Conservation (phyloP, 2,329 filamentous ascomycete genomes). For the Blastomyces parvus region DNA sequence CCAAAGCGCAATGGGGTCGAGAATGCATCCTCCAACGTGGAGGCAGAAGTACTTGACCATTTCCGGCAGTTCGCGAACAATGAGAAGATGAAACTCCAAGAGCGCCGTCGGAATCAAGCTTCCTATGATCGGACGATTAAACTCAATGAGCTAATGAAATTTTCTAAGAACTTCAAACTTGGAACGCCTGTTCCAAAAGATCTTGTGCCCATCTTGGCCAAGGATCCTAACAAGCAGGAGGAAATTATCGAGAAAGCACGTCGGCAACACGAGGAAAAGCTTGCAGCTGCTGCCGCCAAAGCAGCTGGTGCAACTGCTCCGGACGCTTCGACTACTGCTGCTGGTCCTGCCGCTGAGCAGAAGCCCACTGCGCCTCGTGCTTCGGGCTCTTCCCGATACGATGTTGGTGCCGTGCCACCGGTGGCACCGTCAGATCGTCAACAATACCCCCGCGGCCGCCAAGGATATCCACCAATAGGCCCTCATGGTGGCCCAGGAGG, state of each 20-base stretch:
- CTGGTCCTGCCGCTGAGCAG: conserved; percentile 40
- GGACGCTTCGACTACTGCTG: conserved; percentile 13
- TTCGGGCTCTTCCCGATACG: conserved; percentile 40
- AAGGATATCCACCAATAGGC: conserved; percentile 39
- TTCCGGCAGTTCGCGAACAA: conserved; percentile 56
- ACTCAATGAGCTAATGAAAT: conserved; percentile 88
- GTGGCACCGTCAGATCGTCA: conserved; percentile 37
- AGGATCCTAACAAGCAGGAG: conserved; percentile 89
- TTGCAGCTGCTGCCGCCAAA: conserved; percentile 20
- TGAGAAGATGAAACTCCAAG: conserved; percentile 52
- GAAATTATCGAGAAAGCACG: conserved; percentile 85
- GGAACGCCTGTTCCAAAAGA: conserved; percentile 86
- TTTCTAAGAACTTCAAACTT: conserved; percentile 88
- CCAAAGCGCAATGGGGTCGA: conserved; percentile 36
- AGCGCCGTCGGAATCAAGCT: conserved; percentile 46
- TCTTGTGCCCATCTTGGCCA: conserved; percentile 87
- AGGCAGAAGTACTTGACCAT: conserved; percentile 51
- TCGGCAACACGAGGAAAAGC: conserved; percentile 56
- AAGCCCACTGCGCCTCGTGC: conserved; percentile 41
- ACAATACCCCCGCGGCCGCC: conserved; percentile 39
- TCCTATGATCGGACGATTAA: conserved; percentile 79
- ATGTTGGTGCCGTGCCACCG: conserved; percentile 29
- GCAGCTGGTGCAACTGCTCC: conserved; percentile 10
- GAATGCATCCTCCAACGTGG: conserved; percentile 51
- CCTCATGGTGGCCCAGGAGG: conserved; percentile 36